phyloP scores from a whole-genome alignment of 2,329 filamentous ascomycete genomes.

The Xylaria sp. region DNA sequence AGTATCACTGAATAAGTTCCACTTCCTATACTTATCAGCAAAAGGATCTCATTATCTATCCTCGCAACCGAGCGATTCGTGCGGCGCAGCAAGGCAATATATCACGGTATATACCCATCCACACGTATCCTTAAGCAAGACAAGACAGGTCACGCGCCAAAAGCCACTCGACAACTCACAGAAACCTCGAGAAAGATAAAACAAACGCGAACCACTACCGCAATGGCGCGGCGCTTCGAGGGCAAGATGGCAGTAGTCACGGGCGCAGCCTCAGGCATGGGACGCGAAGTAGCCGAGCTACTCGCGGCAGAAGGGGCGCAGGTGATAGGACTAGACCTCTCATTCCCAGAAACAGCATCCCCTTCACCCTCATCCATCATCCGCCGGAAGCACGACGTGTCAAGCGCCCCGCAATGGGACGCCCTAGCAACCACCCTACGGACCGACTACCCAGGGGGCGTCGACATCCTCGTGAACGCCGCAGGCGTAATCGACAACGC shows the following conservation, averaged over 20 bases:
- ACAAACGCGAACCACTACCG: not conserved
- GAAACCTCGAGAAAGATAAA: not conserved
- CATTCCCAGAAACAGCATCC: not conserved
- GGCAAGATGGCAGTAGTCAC: conserved; percentile 21
- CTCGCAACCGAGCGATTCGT: too few relatives aligned
- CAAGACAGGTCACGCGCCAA: too few relatives aligned
- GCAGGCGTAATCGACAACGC: conserved; percentile 19
- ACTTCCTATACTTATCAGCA: too few relatives aligned
- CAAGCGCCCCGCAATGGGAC: not conserved
- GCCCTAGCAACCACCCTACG: not conserved
- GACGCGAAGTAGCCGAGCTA: conserved; percentile 8
- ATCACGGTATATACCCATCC: too few relatives aligned
- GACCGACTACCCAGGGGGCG: too few relatives aligned
- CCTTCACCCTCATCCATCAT: not conserved
- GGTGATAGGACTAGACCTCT: conserved; percentile 7
- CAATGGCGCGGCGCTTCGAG: conserved; percentile 13
- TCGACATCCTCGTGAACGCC: not conserved
- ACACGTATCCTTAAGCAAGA: too few relatives aligned
- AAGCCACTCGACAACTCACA: not conserved
- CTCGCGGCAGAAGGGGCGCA: conserved; percentile 14
- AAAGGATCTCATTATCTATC: too few relatives aligned
- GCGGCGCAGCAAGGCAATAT: too few relatives aligned
- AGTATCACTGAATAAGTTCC: too few relatives aligned
- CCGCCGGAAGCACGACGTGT: conserved; percentile 10
- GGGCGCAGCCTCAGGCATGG: conserved; percentile 17